Base-by-base conservation (phyloP, 2,329 filamentous ascomycete species). In the Ophiocordyceps sinensis region DNA sequence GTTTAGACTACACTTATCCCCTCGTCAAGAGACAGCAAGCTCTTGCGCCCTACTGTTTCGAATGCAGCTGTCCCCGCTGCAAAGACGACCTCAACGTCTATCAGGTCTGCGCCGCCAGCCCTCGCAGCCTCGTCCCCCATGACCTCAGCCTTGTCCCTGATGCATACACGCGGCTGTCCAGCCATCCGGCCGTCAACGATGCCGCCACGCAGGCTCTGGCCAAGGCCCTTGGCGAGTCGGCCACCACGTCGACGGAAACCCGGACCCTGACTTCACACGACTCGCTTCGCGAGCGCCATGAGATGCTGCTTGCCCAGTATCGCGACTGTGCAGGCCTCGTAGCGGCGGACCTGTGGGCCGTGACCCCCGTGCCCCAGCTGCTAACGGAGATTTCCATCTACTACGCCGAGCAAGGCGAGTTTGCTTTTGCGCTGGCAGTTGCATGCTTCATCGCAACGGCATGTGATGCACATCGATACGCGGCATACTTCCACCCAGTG, bases 1-100 rank as follows among this genome's bases (percentile, higher is more conserved):
- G 1, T 3, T 37, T 15, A 75, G 73, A 75, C 43, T 65, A 64
- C 45, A 70, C 65, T 3, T 56, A 64, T 37, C 67, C 69, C 5
- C 60, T 62, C 23, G 44, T 56, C 2, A 59, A 59, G 35, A 64
- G 74, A 38, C 61, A 58, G 39, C 47, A 62, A 38, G 61, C 62
- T 0, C 59, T 77, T 6, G 51, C 53, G 21, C 57, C 63, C 11
- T 78, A 77, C 50, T 64, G 67, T 47, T 78, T 78, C 47, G 48
- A 57, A 8, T 78, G 74, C 49, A 45, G 43, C 17, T 78, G 74
- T 43, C 52, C 45, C 12, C 65, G 71, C 28, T 78, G 74, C 50
- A 51, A 49, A 11, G 55, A 65, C 13, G 63, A 77, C 47, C 56
- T 77, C 19, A 67, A 71, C 43, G 61, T 73, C 36, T 77, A 77